Base-by-base conservation (phyloP, 495 filamentous ascomycete genomes). In the Hypoxylon rickii region DNA sequence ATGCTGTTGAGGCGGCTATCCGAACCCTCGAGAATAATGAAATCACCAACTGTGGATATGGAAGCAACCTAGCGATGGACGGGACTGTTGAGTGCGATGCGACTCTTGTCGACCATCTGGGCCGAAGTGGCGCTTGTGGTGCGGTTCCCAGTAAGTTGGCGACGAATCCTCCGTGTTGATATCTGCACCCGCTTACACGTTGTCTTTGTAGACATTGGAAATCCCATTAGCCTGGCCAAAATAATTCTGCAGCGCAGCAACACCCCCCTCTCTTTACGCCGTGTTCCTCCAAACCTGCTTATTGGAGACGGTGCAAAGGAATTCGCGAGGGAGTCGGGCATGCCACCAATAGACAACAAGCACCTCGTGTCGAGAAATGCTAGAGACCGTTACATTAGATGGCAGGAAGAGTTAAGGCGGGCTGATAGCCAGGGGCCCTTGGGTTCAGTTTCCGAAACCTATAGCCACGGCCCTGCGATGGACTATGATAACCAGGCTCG, bases 21-120 rank as follows among this genome's bases (percentile, higher is more conserved):
- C 88, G 84, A 63, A 77, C 87, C 13, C 80, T 98, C 31, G 94
- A 98, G 69, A 89, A 98, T 65, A 84, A 86, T 38, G 90, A 96
- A 59, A 96, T 98, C 63, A 97, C 95, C 17, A 98, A 98, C 70
- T 87, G 92, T 12, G 94, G 95, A 12, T 97, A 87, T 62, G 95
- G 95, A 24, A 97, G 95, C 73, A 98, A 98, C 64, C 73, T 97
- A n/a, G 83, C 86, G 39, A 86, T 92, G 43, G 87, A 97, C 58
- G 94, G 94, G 2, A 82, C 84, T 12, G 94, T 96, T 18, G 95
- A 98, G 67, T 91, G 92, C 63, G 94, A 98, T 73, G 95, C 94
- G 26, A 89, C 89, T 0, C 83, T 98, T 31, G 86, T 97, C 31
- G 92, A 98, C 64, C 89, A 97, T 64, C 76, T 84, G 38, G 94